These are phyloP conservation scores for Aphanomyces euteiches DNA, from an alignment of 352 stramenopile genomes.

Conservation along the genomic window DNA sequence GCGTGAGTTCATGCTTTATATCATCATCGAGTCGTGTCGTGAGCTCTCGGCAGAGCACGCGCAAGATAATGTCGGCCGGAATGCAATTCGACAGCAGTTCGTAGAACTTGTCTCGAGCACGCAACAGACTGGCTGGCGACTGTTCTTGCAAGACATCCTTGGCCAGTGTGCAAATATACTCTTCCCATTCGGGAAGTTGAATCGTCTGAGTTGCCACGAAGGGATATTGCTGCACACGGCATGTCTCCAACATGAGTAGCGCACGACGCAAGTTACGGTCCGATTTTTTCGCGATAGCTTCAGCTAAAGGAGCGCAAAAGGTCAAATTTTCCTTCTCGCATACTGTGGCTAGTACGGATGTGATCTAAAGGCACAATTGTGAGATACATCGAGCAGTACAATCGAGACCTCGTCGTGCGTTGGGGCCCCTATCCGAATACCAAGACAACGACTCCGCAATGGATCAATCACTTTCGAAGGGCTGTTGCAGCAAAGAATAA, in stretches of 20 bases:
- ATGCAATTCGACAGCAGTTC: slow-evolving; percentile 99
- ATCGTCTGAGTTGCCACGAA: slow-evolving; percentile 80
- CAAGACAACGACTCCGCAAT: slow-evolving; percentile 94
- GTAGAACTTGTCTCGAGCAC: slow-evolving; percentile 96
- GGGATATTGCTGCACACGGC: slow-evolving; percentile 74
- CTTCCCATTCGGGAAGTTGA: slow-evolving; percentile 94
- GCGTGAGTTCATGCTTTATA: slow-evolving; percentile 94
- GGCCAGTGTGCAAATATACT: slow-evolving; percentile 94
- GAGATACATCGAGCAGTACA: slow-evolving; percentile 2
- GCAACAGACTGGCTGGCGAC: slow-evolving; percentile 91
- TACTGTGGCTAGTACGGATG: slow-evolving; percentile 84
- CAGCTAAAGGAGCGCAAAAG: slow-evolving; percentile 84
- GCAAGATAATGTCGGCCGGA: slow-evolving; percentile 95
- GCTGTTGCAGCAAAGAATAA: slow-evolving; percentile 98
- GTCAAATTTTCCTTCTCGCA: slow-evolving; percentile 88
- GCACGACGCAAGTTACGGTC: slow-evolving; percentile 95
- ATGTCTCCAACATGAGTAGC: slow-evolving; percentile 97
- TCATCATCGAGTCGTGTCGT: slow-evolving; percentile 93
- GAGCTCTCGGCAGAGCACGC: slow-evolving; percentile 87
- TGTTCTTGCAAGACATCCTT: slow-evolving; percentile 94
- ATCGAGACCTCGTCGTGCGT: slow-evolving; percentile 78
- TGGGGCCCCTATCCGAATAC: slow-evolving; percentile 92
- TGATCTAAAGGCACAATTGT: slow-evolving; percentile 60
- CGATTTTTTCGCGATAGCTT: slow-evolving; percentile 89
- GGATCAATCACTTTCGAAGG: slow-evolving; percentile 97